phyloP scores from a whole-genome alignment of 176 grass and related monocot genomes.

The Oryza longistaminata region DNA sequence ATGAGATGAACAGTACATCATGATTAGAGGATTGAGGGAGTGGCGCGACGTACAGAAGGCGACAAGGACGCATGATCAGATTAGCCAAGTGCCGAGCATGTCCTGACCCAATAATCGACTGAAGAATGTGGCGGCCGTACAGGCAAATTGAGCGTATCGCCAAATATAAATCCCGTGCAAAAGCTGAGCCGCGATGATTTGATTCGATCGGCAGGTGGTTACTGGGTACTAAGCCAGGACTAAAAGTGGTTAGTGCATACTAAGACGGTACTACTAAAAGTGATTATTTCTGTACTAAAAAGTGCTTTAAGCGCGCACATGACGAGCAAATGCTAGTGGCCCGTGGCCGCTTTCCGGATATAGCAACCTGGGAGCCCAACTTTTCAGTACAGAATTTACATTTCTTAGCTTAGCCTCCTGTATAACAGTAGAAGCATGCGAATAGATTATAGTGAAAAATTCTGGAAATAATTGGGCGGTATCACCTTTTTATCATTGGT shows the following conservation, averaged over 20 bases:
- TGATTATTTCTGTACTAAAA: conserved; percentile 9
- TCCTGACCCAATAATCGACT: conserved; percentile 21
- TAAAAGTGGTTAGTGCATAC: conserved; percentile 16
- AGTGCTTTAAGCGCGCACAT: conserved; percentile 55
- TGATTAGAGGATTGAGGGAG: background rate
- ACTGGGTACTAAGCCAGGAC: background rate
- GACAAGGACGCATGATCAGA: conserved; percentile 39
- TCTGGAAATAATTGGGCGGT: background rate
- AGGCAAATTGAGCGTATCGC: conserved; percentile 39
- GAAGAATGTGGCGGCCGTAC: conserved; percentile 38
- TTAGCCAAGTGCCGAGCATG: conserved; percentile 43
- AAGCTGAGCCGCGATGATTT: conserved; percentile 30
- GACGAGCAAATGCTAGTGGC: conserved; percentile 39
- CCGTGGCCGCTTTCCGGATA: conserved; percentile 36
- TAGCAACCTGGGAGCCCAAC: conserved; percentile 17
- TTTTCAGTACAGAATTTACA: background rate
- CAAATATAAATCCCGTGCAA: background rate
- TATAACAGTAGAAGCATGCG: background rate
- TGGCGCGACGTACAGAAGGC: conserved; percentile 8
- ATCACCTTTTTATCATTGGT: background rate
- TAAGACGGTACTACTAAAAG: background rate
- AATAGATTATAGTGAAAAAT: background rate
- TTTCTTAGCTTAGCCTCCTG: background rate
- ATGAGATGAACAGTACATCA: background rate
- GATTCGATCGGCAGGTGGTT: conserved; percentile 9